These are phyloP conservation scores for Ramalina intermedia DNA, from an alignment of 495 filamentous ascomycete genomes.

Conservation along the genomic window DNA sequence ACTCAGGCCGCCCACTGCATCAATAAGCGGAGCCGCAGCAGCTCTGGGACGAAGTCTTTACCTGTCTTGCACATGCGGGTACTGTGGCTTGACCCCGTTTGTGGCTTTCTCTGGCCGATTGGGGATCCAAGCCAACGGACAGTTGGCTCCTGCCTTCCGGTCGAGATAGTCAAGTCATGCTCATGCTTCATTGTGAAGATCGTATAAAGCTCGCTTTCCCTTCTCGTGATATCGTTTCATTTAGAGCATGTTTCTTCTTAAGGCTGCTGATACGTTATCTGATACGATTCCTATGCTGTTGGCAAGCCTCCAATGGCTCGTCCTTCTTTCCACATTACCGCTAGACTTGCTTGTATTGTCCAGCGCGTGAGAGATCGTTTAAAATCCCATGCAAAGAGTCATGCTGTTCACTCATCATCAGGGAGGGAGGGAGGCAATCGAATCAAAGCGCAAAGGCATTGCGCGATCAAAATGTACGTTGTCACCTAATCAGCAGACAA, in stretches of 20 bases:
- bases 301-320: slow-evolving; percentile 6
- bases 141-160: too few species aligned
- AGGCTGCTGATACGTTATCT: too few species aligned
- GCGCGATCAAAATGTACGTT: neutral
- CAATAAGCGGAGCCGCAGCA: neutral
- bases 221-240: too few species aligned
- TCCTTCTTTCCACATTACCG: slow-evolving; percentile 10
- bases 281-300: neutral
- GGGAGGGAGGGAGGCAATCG: neutral
- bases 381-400: slow-evolving; percentile 4
- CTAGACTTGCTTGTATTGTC: slow-evolving; percentile 12
- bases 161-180: too few species aligned
- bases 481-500: neutral
- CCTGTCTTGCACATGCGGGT: neutral
- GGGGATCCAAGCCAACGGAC: too few species aligned
- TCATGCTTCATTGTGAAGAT: too few species aligned
- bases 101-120: neutral
- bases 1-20: slow-evolving; percentile 1
- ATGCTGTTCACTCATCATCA: neutral
- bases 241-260: too few species aligned
- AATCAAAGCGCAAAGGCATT: slow-evolving; percentile 1
- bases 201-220: too few species aligned
- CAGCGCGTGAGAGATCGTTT: slow-evolving; percentile 12
- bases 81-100: slow-evolving; percentile 1
- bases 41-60: neutral